Base-by-base conservation (phyloP, 2,329 filamentous ascomycete genomes). In the Aspergillus sp. region DNA sequence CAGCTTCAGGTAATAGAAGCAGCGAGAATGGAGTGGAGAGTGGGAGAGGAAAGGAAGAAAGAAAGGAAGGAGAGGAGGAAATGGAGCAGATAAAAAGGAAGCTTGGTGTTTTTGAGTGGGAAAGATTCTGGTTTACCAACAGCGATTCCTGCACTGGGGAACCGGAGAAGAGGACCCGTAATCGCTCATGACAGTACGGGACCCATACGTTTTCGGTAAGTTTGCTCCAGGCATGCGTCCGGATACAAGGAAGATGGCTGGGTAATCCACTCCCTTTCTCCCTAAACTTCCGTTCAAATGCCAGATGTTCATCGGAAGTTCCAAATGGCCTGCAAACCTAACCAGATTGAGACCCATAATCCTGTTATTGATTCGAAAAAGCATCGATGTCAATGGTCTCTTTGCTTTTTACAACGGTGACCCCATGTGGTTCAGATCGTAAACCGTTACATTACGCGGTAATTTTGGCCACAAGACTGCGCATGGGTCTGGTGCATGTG, bases 151-250 rank as follows among this genome's bases (percentile, higher is more conserved):
- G 13, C 38, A 33, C 38, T 39, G 27, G 53, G 45, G 57, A 58
- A 64, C 63, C 62, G 62, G 62, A 63, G 58, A 60, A 58, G 58
- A 61, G 57, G 56, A 61, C 53, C 64, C 63, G 64, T 64, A 65
- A 65, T 54, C 63, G 62, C 61, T 54, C 35, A 48, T 63, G 60
- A 64, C 62, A 57, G 51, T 55, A 59, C 59, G 45, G 53, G 52
- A 52, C 54, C 54, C 40, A 44, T 62, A 65, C 59, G 52, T 48
- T 47, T 54, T 52, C 52, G 52, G 51, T 48, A 51, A 46, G 49
- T 49, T 40, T 8, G 27, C 7, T 28, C 48, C 50, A 19, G 19
- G 19, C 19, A 19, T 53, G 52, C 53, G 58, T 56, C 56, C 59
- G 59, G 59, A 61, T 48, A 63, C 58, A 57, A 53, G 54, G 54